phyloP scores from a whole-genome alignment of 345 rosid genomes.

The Clarkia xantiana region DNA sequence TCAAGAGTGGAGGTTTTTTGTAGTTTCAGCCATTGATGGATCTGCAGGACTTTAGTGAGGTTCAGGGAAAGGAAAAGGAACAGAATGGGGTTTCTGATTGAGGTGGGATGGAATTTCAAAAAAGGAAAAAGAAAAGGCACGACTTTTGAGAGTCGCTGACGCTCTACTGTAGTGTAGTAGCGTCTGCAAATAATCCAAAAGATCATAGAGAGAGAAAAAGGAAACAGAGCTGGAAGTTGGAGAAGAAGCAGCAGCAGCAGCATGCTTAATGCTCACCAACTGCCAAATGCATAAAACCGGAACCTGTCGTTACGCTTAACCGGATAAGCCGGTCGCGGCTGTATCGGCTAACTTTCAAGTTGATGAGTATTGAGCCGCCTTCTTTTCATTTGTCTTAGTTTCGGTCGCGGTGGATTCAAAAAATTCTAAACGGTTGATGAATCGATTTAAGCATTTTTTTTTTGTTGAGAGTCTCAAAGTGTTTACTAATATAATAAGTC shows the following conservation, averaged over 20 bases:
- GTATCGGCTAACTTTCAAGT: background rate
- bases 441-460: too few relatives aligned
- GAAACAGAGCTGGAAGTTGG: slow-evolving; percentile 2
- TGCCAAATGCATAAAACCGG: slow-evolving; percentile 25
- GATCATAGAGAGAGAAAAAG: background rate
- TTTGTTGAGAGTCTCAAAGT: too few relatives aligned
- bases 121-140: slow-evolving; percentile 10
- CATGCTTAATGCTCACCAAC: slow-evolving; percentile 69
- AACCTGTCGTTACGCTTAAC: slow-evolving; percentile 24
- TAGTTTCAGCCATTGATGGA: background rate
- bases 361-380: background rate
- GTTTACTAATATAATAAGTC: too few relatives aligned
- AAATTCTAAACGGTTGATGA: too few relatives aligned
- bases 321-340: slow-evolving; percentile 6
- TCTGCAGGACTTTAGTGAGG: background rate
- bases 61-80: background rate
- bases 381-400: too few relatives aligned
- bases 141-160: slow-evolving; percentile 17
- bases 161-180: background rate
- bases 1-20: background rate
- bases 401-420: too few relatives aligned
- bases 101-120: background rate
- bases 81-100: background rate
- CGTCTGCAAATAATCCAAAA: slow-evolving; percentile 2
- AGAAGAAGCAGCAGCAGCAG: slow-evolving; percentile 5